phyloP scores from a whole-genome alignment of 2,329 filamentous ascomycete genomes.

The Canariomyces notabilis region DNA sequence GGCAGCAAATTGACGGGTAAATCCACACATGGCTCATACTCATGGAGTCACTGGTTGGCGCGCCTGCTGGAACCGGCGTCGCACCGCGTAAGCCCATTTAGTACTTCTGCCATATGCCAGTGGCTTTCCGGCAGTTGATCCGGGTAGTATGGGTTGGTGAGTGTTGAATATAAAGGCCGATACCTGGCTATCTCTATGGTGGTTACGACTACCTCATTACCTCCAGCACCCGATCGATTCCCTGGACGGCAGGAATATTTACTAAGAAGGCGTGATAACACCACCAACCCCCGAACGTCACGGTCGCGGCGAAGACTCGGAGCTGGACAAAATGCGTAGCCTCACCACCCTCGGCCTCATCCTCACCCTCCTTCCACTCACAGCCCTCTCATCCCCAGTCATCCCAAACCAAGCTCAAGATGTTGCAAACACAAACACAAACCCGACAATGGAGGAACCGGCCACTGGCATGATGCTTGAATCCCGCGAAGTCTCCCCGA shows the following conservation, averaged over 20 bases:
- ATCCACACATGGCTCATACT: neutral
- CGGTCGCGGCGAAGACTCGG: too few relatives aligned
- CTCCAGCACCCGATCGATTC: too few relatives aligned
- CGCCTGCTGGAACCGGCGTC: neutral
- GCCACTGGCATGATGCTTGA: too few relatives aligned
- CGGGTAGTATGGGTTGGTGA: neutral
- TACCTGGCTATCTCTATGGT: too few relatives aligned
- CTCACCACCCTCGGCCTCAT: neutral
- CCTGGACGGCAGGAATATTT: too few relatives aligned
- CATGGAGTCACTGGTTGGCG: neutral
- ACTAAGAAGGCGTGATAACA: neutral
- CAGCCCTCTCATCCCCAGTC: slow-evolving; percentile 11
- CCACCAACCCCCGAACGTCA: neutral
- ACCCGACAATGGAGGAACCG: too few relatives aligned
- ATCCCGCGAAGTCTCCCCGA: slow-evolving; percentile 27
- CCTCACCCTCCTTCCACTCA: slow-evolving; percentile 10
- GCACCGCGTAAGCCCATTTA: neutral
- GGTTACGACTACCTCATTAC: too few relatives aligned
- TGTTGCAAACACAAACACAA: too few relatives aligned
- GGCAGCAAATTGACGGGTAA: neutral
- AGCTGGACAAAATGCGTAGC: neutral
- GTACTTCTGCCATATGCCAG: neutral
- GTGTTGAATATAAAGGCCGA: neutral
- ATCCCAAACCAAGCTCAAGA: slow-evolving; percentile 18
- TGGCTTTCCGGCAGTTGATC: neutral